Evolutionary conservation across 1,284 basidiomycete species (phyloP).

Genomic region (Ceratobasidium sp.): DNA sequence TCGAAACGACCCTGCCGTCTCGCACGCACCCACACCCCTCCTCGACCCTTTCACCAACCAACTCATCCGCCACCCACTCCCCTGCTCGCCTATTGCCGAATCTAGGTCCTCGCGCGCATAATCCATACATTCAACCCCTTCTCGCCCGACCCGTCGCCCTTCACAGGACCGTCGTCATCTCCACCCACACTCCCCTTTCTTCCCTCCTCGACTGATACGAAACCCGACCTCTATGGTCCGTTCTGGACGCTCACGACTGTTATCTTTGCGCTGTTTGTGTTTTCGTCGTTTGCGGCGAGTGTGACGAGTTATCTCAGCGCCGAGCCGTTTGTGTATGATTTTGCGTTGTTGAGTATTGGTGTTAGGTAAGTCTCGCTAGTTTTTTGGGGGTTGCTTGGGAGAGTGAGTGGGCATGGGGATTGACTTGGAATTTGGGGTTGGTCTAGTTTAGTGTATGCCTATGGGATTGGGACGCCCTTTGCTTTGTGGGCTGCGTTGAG

Average conservation of each 20-base stretch:
- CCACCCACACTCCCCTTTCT: constrained; percentile 24
- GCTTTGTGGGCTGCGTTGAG: constrained; percentile 83
- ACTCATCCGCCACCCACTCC: too few relatives aligned
- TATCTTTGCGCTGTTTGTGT: constrained; percentile 90
- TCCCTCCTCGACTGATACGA: constrained; percentile 59
- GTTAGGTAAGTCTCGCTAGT: constrained; percentile 60
- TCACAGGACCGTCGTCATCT: constrained; percentile 50
- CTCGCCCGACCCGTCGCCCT: constrained; percentile 69
- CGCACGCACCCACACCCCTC: too few relatives aligned
- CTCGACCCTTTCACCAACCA: too few relatives aligned
- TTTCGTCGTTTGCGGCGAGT: constrained; percentile 88
- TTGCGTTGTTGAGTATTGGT: constrained; percentile 84
- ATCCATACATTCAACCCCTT: constrained; percentile 61
- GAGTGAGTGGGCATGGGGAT: neutral
- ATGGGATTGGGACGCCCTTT: constrained; percentile 84
- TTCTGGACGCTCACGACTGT: constrained; percentile 97
- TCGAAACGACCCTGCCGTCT: too few relatives aligned
- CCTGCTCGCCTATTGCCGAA: constrained; percentile 53
- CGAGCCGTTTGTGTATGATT: constrained; percentile 80
- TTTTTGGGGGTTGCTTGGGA: neutral
- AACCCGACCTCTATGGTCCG: constrained; percentile 85
- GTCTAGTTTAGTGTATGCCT: constrained; percentile 78
- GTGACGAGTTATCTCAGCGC: constrained; percentile 84
- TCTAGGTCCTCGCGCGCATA: constrained; percentile 76
- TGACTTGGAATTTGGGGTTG: neutral